phyloP scores from a whole-genome alignment of 202 grass and related monocot species.

The Hordeum pubiflorum region DNA sequence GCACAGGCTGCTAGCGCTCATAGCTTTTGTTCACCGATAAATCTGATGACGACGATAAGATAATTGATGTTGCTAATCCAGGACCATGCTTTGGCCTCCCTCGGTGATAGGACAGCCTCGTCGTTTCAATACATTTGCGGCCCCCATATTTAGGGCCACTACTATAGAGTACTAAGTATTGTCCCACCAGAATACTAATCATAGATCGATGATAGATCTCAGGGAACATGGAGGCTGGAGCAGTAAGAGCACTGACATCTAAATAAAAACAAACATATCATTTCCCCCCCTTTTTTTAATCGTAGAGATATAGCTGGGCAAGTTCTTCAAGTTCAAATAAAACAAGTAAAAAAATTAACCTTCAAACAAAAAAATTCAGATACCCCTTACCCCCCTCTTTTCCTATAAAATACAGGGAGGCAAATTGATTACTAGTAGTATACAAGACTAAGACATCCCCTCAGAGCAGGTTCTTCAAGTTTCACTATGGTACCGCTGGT shows the following conservation, averaged over 20 bases:
- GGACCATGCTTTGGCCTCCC: neutral
- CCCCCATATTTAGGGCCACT: neutral
- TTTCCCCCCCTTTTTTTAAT: neutral
- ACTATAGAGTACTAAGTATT: neutral
- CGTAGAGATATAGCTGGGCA: neutral
- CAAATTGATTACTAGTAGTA: too few relatives aligned
- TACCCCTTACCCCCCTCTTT: too few relatives aligned
- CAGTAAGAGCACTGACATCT: neutral
- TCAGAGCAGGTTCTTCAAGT: too few relatives aligned
- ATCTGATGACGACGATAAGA: neutral
- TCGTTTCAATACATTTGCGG: neutral
- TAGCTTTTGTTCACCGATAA: neutral
- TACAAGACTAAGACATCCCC: too few relatives aligned
- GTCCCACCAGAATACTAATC: neutral
- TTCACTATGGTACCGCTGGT: too few relatives aligned
- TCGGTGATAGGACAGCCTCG: neutral
- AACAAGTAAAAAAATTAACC: too few relatives aligned
- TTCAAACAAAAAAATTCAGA: too few relatives aligned
- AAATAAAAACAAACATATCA: neutral
- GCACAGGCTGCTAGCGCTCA: slow-evolving; percentile 2
- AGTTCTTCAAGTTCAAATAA: too few relatives aligned
- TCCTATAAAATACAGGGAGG: too few relatives aligned
- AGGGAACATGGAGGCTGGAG: neutral
- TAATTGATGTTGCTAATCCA: neutral
- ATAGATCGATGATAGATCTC: neutral